These are phyloP conservation scores for Paecilomyces sp. DNA, from an alignment of 2,329 filamentous ascomycete species.

Conservation along the genomic window DNA sequence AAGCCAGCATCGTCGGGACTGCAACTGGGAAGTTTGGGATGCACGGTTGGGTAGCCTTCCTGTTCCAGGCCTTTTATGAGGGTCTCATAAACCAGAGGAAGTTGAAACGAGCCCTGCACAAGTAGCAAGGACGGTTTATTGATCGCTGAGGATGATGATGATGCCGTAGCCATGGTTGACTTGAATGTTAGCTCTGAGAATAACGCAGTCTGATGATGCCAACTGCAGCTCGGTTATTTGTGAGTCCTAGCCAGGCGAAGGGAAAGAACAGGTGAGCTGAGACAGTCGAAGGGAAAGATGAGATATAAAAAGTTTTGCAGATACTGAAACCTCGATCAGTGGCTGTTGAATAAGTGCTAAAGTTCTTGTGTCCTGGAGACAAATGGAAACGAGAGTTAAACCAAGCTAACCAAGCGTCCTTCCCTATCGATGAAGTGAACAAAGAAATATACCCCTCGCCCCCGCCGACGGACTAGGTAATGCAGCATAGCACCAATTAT, in stretches of 20 bases:
- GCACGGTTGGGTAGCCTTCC: constrained; percentile 4
- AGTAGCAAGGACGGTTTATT: constrained; percentile 5
- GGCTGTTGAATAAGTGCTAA: background rate
- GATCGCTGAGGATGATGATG: background rate
- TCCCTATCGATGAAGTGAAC: background rate
- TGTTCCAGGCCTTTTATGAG: constrained; percentile 1
- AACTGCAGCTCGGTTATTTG: background rate
- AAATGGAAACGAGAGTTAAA: background rate
- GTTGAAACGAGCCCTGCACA: constrained; percentile 5
- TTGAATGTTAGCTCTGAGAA: background rate
- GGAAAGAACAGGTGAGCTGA: background rate
- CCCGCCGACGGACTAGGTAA: background rate
- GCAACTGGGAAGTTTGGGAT: constrained; percentile 6
- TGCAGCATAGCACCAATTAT: background rate
- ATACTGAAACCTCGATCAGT: background rate
- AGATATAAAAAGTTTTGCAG: background rate
- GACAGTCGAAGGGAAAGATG: background rate
- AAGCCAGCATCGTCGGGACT: constrained; percentile 3
- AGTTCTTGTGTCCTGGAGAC: background rate
- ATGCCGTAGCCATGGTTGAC: background rate
- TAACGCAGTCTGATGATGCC: no score
- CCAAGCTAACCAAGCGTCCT: background rate
- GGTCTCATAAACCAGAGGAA: constrained; percentile 3
- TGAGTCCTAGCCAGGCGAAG: background rate
- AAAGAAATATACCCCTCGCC: background rate